phyloP scores from a whole-genome alignment of 2,329 filamentous ascomycete genomes.

The Diplocarpon rosae region DNA sequence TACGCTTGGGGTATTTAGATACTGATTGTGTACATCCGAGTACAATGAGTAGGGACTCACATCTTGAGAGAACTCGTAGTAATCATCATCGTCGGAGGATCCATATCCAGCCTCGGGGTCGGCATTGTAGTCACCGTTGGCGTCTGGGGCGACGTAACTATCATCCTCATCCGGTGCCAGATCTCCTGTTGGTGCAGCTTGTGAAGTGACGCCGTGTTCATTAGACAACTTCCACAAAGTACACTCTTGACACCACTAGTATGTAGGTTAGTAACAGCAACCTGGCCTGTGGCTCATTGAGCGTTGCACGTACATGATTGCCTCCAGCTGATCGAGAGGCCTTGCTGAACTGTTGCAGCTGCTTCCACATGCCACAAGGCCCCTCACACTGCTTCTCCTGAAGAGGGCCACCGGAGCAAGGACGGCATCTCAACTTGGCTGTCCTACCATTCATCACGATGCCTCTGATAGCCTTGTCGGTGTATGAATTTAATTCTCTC shows the following conservation, averaged over 20 bases:
- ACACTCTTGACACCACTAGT: constrained; percentile 31
- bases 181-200: constrained; percentile 15
- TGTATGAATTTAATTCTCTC: constrained; percentile 33
- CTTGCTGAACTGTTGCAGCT: constrained; percentile 38
- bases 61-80: no score
- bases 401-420: constrained; percentile 33
- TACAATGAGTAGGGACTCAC: no score
- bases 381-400: constrained; percentile 37
- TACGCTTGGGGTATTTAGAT: no score
- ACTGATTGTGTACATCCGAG: no score
- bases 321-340: constrained; percentile 30
- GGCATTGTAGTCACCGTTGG: not conserved
- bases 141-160: not conserved
- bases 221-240: constrained; percentile 13
- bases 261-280: constrained; percentile 2
- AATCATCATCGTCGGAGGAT: no score
- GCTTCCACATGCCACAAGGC: constrained; percentile 35
- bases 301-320: constrained; percentile 27
- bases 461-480: constrained; percentile 10
- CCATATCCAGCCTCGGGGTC: constrained; percentile 9
- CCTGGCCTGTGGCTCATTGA: not conserved
- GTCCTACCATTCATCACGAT: constrained; percentile 10
- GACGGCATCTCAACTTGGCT: constrained; percentile 29
- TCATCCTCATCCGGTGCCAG: constrained; percentile 15
- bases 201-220: constrained; percentile 2